Conservation (phyloP, 2,329 filamentous ascomycete genomes). For the Apiospora marii region DNA sequence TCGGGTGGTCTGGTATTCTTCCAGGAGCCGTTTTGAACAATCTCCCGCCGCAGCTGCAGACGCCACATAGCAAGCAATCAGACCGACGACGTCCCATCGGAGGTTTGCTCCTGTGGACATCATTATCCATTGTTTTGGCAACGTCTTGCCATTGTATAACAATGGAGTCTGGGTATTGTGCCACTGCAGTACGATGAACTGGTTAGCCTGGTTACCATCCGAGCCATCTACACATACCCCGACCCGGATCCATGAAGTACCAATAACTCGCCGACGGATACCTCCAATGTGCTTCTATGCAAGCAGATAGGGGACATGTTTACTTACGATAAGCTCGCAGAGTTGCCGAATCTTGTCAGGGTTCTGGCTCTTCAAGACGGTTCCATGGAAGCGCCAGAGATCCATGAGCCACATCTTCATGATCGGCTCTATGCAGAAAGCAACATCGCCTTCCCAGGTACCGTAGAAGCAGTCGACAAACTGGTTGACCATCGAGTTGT, state of each 20-base stretch:
- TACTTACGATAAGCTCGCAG: conserved; percentile 35
- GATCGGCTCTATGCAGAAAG: conserved; percentile 39
- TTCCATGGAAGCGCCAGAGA: conserved; percentile 39
- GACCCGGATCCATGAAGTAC: conserved; percentile 25
- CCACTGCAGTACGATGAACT: conserved; percentile 32
- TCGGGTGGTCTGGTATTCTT: conserved; percentile 38
- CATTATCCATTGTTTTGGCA: conserved; percentile 39
- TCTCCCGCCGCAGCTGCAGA: conserved; percentile 38
- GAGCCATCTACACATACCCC: not conserved
- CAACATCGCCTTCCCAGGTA: conserved; percentile 38
- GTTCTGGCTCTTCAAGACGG: conserved; percentile 41
- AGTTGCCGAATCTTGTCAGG: conserved; percentile 43
- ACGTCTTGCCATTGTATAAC: conserved; percentile 38
- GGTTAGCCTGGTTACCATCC: not conserved
- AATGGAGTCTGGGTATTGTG: conserved; percentile 43
- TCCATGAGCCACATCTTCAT: conserved; percentile 44
- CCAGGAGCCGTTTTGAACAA: conserved; percentile 38
- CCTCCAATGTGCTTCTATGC: not conserved
- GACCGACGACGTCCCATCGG: conserved; percentile 46
- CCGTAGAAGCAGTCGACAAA: conserved; percentile 42
- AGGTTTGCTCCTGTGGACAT: conserved; percentile 41
- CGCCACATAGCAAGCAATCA: conserved; percentile 42
- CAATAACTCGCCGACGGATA: not conserved
- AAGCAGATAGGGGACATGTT: not conserved
- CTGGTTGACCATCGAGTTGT: conserved; percentile 39